phyloP scores from a whole-genome alignment of 1,284 basidiomycete species.

The Ustanciosporium gigantosporum region DNA sequence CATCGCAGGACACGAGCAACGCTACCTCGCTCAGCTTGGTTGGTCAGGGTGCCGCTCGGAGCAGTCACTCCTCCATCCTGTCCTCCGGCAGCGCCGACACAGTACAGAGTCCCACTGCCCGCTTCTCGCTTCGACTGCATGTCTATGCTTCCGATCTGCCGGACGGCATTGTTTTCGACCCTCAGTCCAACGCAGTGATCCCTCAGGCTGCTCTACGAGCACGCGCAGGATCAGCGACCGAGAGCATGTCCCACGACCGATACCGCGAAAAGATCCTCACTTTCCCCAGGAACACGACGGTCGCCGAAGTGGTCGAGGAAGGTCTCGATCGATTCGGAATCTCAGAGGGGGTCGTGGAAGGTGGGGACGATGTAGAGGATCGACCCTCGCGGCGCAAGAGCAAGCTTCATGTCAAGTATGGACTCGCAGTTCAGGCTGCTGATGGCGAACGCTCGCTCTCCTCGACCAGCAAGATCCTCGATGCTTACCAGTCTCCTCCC shows the following conservation, averaged over 20 bases:
- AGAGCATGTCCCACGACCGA: slow-evolving; percentile 12
- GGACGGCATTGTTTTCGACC: slow-evolving; percentile 89
- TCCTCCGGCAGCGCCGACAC: slow-evolving; percentile 34
- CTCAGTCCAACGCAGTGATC: slow-evolving; percentile 84
- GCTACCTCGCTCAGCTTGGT: slow-evolving; percentile 19
- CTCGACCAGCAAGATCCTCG: slow-evolving; percentile 64
- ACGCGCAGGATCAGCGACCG: slow-evolving; percentile 8
- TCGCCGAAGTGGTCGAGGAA: slow-evolving; percentile 91
- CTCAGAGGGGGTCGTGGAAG: slow-evolving; percentile 90
- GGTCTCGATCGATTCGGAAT: slow-evolving; percentile 91
- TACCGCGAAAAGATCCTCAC: slow-evolving; percentile 54
- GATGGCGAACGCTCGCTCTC: slow-evolving; percentile 38
- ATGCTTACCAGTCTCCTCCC: slow-evolving; percentile 74
- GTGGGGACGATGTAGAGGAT: slow-evolving; percentile 94
- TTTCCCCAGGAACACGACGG: slow-evolving; percentile 88
- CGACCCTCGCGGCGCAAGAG: slow-evolving; percentile 80
- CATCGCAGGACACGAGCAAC: slow-evolving; percentile 34
- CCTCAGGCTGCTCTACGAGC: slow-evolving; percentile 28
- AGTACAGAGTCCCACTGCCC: slow-evolving; percentile 65
- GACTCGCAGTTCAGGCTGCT: slow-evolving; percentile 64
- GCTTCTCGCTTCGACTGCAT: slow-evolving; percentile 82
- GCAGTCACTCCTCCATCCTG: slow-evolving; percentile 31
- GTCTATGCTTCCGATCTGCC: slow-evolving; percentile 88
- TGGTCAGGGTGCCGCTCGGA: slow-evolving; percentile 20
- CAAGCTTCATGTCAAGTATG: slow-evolving; percentile 77